Evolutionary conservation across 2,329 filamentous ascomycete species (phyloP), one percentile per base, ranked within the genome.

Genomic region (Colletotrichum echinochloae): DNA sequence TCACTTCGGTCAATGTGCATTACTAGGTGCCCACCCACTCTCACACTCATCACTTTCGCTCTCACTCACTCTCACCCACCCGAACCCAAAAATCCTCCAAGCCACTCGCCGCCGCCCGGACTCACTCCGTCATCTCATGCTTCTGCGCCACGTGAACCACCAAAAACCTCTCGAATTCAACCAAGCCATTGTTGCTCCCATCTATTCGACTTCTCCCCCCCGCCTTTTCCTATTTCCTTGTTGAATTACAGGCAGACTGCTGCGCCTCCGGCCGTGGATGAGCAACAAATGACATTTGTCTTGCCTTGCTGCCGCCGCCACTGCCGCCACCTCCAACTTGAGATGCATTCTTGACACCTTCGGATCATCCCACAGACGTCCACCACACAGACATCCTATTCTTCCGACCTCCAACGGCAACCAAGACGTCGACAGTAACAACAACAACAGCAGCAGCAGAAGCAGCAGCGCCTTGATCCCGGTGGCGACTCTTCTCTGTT

Each of bases 351-450:
- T 48, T 66, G 62, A 66, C 48, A 33, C 37, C 60, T 61, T 70
- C 48, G 55, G 55, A 66, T 55, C 35, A 49, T 49, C 67, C 63
- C 68, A 71, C 68, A 67, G 68, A 71, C 65, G 16, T 68, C 67
- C 68, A 41, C 35, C 57, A 57, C 68, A 71, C 68, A 68, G 68
- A 71, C 68, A 54, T 26, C 61, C 62, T 26, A 35, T 35, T 60
- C 35, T n/a, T 33, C 39, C 37, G 54, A 63, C 59, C 65, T 68
- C 37, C 49, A 30, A 67, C 41, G 8, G 8, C 64, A 64, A 70
- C 46, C 39, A 55, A 37, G 30, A 55, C 20, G 7, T 12, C 18
- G n/a, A 55, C 33, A 37, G 1, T 1, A 44, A 9, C 16, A 8
- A 20, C 23, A 26, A 28, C 9, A 23, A 14, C 46, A 26, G 3